Percentiles rank a stretch among this genome's conserved stretches.
Conservation (phyloP, 164 flowering plant genomes). For the Kingdonia uniflora region DNA sequence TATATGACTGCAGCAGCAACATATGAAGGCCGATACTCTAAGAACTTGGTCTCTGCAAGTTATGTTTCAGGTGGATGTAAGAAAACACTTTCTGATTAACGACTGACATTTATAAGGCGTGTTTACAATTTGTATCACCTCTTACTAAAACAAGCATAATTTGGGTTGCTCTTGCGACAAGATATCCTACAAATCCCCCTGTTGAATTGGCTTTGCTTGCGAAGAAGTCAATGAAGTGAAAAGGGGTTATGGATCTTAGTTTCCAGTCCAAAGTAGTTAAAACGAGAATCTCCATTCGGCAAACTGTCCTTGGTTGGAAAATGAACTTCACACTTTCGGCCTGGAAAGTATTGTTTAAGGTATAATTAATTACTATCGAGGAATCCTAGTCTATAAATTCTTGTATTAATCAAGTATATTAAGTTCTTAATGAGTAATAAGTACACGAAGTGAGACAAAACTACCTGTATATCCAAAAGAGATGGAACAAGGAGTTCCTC, state of each 20-base stretch:
- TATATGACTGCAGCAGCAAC: neutral
- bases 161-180: neutral
- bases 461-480: conserved; percentile 42
- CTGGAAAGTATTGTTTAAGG: neutral
- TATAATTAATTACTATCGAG: no score
- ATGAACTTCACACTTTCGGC: conserved; percentile 29
- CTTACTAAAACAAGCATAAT: neutral
- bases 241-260: conserved; percentile 48
- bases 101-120: neutral
- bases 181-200: neutral
- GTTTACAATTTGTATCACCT: neutral
- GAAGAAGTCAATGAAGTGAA: conserved; percentile 44
- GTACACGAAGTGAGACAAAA: neutral
- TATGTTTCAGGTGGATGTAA: neutral
- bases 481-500: conserved; percentile 60
- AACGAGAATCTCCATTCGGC: conserved; percentile 58
- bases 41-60: neutral
- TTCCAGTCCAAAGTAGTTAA: conserved; percentile 53
- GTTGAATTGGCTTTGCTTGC: neutral
- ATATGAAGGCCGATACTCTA: neutral
- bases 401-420: neutral
- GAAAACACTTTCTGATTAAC: neutral
- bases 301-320: conserved; percentile 50
- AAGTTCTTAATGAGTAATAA: neutral
- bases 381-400: no score